phyloP scores from a whole-genome alignment of 2,329 filamentous ascomycete species.

The Fusarium nodosum region DNA sequence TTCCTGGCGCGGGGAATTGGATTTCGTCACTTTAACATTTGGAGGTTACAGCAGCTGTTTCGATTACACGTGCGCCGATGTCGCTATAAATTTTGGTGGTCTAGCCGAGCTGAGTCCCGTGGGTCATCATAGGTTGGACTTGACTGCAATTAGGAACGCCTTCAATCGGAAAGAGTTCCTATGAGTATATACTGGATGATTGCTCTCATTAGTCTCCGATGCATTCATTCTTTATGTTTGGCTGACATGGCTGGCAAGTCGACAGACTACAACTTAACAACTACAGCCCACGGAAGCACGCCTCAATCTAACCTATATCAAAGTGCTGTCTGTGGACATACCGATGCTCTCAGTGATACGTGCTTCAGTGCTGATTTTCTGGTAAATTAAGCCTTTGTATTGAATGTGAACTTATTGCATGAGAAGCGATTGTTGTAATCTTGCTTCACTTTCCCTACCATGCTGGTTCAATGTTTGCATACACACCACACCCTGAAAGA shows the following conservation, averaged over 20 bases:
- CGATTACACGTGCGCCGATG: conserved; percentile 44
- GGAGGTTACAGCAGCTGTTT: conserved; percentile 13
- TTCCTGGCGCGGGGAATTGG: conserved; percentile 27
- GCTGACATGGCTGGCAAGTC: background rate
- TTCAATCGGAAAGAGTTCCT: background rate
- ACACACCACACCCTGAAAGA: background rate
- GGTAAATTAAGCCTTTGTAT: background rate
- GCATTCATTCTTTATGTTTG: background rate
- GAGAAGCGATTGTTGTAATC: background rate
- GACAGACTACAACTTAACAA: background rate
- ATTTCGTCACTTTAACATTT: conserved; percentile 47
- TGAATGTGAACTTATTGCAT: background rate
- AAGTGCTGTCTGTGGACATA: background rate
- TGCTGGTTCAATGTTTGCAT: background rate
- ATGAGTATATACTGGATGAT: background rate
- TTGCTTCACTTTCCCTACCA: background rate
- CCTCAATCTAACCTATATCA: background rate
- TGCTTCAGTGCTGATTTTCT: background rate
- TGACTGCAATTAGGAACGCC: too few species aligned
- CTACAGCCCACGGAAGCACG: background rate
- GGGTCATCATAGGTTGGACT: too few species aligned
- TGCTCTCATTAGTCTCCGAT: background rate
- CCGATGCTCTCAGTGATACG: background rate
- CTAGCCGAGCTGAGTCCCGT: conserved; percentile 10
- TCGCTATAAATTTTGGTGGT: conserved; percentile 37